phyloP scores from a whole-genome alignment of 2,329 filamentous ascomycete species.

The Talaromyces sp. region DNA sequence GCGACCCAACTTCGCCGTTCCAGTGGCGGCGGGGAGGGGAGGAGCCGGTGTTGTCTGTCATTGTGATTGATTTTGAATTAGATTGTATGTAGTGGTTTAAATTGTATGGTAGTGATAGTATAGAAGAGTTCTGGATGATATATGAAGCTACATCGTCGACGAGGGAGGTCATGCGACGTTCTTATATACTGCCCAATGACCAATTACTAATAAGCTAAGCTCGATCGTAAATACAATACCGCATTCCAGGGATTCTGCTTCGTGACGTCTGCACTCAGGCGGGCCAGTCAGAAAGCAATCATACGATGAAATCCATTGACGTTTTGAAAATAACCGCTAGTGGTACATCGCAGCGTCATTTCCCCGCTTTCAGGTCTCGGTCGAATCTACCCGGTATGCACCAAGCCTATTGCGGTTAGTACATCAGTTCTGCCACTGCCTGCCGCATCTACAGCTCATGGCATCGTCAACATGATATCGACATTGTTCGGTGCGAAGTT shows the following conservation, averaged over 20 bases:
- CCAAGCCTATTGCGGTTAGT: not conserved
- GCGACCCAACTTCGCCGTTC: constrained; percentile 27
- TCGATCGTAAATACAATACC: not conserved
- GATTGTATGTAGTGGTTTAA: not conserved
- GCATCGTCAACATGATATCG: not conserved
- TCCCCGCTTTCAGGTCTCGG: not conserved
- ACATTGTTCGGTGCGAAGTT: not conserved
- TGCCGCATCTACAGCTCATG: not conserved
- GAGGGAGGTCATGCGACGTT: not conserved
- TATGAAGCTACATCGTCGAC: not conserved
- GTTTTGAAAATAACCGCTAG: not conserved
- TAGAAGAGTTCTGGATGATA: too few relatives aligned
- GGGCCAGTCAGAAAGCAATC: not conserved
- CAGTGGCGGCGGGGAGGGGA: constrained; percentile 26
- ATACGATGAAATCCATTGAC: not conserved
- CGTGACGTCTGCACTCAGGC: not conserved
- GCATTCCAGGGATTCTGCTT: not conserved
- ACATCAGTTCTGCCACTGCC: not conserved
- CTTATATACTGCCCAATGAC: not conserved
- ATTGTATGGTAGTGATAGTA: too few relatives aligned
- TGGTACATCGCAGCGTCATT: not conserved
- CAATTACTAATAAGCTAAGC: not conserved
- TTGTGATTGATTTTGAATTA: not conserved
- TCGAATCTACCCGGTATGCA: not conserved
- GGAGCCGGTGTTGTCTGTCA: constrained; percentile 12